These are phyloP conservation scores for Trichophyton verrucosum DNA, from an alignment of 2,329 filamentous ascomycete species.

Conservation along the genomic window DNA sequence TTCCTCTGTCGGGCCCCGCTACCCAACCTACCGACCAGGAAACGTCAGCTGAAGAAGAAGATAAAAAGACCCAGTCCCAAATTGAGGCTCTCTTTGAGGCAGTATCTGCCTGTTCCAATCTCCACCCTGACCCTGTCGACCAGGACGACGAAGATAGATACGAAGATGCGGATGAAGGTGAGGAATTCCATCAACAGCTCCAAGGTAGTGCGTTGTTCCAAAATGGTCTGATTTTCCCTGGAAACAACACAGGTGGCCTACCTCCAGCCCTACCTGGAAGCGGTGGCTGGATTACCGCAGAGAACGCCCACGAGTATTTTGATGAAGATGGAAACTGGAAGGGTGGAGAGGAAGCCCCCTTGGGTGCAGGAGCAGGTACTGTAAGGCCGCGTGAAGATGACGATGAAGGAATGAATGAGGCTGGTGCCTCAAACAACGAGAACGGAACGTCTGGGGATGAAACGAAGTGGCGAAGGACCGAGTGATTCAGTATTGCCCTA, in stretches of 20 bases:
- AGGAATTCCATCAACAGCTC: conserved; percentile 16
- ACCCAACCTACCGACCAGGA: conserved; percentile 9
- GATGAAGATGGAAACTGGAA: conserved; percentile 72
- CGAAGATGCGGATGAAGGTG: conserved; percentile 23
- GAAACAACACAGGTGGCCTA: conserved; percentile 26
- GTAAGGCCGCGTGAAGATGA: conserved; percentile 28
- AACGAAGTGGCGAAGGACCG: conserved; percentile 44
- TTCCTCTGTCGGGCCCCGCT: conserved; percentile 22
- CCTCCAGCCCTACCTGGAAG: conserved; percentile 38
- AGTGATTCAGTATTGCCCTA: neutral
- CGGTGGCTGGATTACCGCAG: conserved; percentile 59
- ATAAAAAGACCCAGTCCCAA: conserved; percentile 26
- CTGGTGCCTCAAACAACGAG: conserved; percentile 20
- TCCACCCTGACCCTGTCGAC: conserved; percentile 35
- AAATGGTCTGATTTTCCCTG: conserved; percentile 27
- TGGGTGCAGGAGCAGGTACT: conserved; percentile 30
- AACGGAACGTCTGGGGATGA: conserved; percentile 26
- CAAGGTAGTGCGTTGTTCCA: conserved; percentile 22
- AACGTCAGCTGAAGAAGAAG: conserved; percentile 13
- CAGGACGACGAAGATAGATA: conserved; percentile 17
- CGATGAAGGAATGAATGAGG: conserved; percentile 26
- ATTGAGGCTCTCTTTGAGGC: conserved; percentile 33
- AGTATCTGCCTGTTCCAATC: conserved; percentile 37
- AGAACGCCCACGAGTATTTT: conserved; percentile 77
- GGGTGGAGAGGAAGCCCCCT: conserved; percentile 43